Conservation (phyloP, 2,329 filamentous ascomycete species). For the Thelonectria rubi region DNA sequence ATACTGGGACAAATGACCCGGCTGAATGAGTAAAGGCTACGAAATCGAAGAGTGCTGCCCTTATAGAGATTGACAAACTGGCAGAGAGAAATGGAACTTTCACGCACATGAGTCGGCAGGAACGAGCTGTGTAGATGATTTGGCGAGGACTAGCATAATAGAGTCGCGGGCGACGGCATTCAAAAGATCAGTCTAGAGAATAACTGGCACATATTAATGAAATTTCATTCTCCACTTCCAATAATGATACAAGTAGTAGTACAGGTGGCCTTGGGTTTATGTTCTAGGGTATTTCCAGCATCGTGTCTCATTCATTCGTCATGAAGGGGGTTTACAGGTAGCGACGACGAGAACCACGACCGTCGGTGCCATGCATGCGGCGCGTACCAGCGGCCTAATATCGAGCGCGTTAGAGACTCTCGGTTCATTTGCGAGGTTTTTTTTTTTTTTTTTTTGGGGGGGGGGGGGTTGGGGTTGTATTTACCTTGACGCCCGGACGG, state of each 20-base stretch:
- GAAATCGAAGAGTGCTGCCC: neutral
- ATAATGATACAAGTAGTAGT: constrained; percentile 37
- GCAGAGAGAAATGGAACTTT: neutral
- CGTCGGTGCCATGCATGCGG: constrained; percentile 79
- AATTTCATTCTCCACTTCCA: constrained; percentile 29
- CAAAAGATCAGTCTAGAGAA: constrained; percentile 12
- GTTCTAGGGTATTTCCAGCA: constrained; percentile 15
- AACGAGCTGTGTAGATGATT: neutral
- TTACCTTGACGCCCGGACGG: constrained; percentile 76
- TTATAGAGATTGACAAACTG: neutral
- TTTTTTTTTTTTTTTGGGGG: no score
- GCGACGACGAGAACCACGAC: constrained; percentile 61
- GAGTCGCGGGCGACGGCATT: constrained; percentile 24
- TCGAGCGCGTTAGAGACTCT: constrained; percentile 1
- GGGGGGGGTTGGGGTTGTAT: neutral
- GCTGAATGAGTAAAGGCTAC: neutral
- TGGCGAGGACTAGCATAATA: constrained; percentile 22
- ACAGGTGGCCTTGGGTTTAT: constrained; percentile 24
- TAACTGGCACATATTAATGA: constrained; percentile 21
- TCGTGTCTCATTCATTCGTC: constrained; percentile 6
- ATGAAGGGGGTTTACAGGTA: constrained; percentile 22
- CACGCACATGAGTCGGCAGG: neutral
- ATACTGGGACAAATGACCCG: no score
- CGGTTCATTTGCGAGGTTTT: no score
- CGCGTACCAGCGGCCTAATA: constrained; percentile 74